phyloP scores from a whole-genome alignment of 306 rosid genomes.

The Lablab purpureus region DNA sequence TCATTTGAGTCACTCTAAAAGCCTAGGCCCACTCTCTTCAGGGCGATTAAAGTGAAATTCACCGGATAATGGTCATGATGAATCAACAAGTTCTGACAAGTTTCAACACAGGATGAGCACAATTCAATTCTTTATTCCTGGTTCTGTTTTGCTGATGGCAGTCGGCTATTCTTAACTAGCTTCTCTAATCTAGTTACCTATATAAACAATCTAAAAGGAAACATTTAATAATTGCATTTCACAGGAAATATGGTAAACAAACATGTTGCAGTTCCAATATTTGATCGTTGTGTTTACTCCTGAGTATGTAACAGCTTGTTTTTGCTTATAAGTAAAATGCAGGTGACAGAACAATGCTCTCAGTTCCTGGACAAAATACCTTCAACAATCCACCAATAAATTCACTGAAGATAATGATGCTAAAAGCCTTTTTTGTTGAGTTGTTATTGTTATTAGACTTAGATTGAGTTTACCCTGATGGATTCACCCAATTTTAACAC shows the following conservation, averaged over 20 bases:
- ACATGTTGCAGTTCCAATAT: slow-evolving; percentile 5
- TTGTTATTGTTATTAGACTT: neutral
- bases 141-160: neutral
- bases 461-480: slow-evolving; percentile 5
- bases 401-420: neutral
- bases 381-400: neutral
- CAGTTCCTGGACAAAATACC: neutral
- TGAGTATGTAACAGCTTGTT: neutral
- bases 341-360: slow-evolving; percentile 9
- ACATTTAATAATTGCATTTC: neutral
- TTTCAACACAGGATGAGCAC: slow-evolving; percentile 16
- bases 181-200: slow-evolving; percentile 9
- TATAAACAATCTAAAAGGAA: slow-evolving; percentile 1
- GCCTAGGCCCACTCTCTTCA: neutral
- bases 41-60: neutral
- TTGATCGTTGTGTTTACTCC: neutral
- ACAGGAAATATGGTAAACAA: neutral
- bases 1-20: neutral
- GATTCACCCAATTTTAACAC: neutral
- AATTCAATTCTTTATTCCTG: slow-evolving; percentile 1
- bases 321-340: slow-evolving; percentile 15
- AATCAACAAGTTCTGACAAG: slow-evolving; percentile 23
- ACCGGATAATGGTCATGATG: neutral
- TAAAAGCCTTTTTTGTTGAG: slow-evolving; percentile 26
- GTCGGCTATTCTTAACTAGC: neutral